Evolutionary conservation across 192 early-diverging fungal genomes (phyloP).

Genomic region (Cladochytrium replicatum): DNA sequence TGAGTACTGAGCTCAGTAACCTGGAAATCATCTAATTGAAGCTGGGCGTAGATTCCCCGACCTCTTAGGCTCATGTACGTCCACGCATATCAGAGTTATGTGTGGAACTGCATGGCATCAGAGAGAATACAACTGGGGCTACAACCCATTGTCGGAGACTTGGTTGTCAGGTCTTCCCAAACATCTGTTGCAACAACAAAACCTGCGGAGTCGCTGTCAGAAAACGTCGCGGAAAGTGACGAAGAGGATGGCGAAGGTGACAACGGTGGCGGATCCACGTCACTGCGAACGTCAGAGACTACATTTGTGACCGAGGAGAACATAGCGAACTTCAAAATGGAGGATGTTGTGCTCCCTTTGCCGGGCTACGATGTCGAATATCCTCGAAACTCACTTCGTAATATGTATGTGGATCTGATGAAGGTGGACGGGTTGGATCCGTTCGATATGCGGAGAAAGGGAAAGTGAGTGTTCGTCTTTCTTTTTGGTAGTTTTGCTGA

Average conservation of each 20-base stretch:
- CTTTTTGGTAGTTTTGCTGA: no score
- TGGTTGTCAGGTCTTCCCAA: constrained; percentile 47
- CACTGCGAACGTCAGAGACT: constrained; percentile 11
- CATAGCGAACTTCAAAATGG: constrained; percentile 58
- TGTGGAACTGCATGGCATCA: constrained; percentile 86
- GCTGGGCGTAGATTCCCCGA: constrained; percentile 52
- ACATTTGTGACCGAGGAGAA: constrained; percentile 59
- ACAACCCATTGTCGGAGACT: constrained; percentile 69
- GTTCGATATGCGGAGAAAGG: constrained; percentile 45
- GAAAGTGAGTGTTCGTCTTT: constrained; percentile 30
- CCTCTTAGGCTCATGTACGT: constrained; percentile 86
- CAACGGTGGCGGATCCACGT: constrained; percentile 16
- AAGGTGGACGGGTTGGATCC: constrained; percentile 61
- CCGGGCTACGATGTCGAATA: constrained; percentile 73
- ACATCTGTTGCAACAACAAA: constrained; percentile 3
- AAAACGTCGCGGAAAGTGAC: constrained; percentile 6
- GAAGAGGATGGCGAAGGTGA: constrained; percentile 19
- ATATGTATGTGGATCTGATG: constrained; percentile 63
- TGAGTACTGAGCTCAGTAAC: constrained; percentile 11
- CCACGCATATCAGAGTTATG: constrained; percentile 89
- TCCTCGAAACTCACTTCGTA: constrained; percentile 61
- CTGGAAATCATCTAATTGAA: neutral
- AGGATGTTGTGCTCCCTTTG: constrained; percentile 87
- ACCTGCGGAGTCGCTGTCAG: constrained; percentile 2
- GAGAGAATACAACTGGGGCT: constrained; percentile 58